Evolutionary conservation across 768 basidiomycete genomes (phyloP), one percentile per base, ranked within the genome.

Genomic region (Termitomyces sp.): DNA sequence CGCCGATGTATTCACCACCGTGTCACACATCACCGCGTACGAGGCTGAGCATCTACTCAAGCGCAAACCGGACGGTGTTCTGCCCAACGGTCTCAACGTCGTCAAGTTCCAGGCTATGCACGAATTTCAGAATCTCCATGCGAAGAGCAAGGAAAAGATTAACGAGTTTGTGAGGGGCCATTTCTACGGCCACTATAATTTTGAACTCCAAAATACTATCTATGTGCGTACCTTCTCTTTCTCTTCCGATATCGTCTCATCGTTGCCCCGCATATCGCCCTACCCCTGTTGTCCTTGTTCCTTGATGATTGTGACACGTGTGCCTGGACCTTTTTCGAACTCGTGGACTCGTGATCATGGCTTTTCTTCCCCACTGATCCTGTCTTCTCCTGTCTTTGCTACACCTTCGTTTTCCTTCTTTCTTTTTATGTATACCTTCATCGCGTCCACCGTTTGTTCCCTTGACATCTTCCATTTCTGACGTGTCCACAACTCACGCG

Each of bases 21-120:
- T 99, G 52, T 94, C 91, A 37, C 96, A 98, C 73, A 98, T 99
- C 75, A 99, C 97, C 31, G 97, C 96, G 0, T 98, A 96, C 75
- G 97, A 99, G 74, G 83, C 86, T 57, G 97, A 99, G 77, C 95
- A 98, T 72, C 78, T 99, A 34, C 82, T 99, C 65, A 99, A 99
- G 77, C 85, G 97, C 65, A 99, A 98, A 76, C 97, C 89, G 34
- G 96, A 99, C 68, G 97, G 97, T 31, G 92, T 99, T 31, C 81
- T 98, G 0, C 97, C 97, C 1, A 99, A 99, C 71, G 97, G 97
- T 38, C 83, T 99, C 63, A 99, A 98, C 67, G 97, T 99, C 62
- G 88, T 94, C 83, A 99, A 99, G 75, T 99, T 98, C 77, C 92
- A 94, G 67, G 96, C 97, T 11, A 98, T 98, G 89, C 97, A 98